phyloP scores from a whole-genome alignment of 352 stramenopile species.

The Globisporangium middletonii region DNA sequence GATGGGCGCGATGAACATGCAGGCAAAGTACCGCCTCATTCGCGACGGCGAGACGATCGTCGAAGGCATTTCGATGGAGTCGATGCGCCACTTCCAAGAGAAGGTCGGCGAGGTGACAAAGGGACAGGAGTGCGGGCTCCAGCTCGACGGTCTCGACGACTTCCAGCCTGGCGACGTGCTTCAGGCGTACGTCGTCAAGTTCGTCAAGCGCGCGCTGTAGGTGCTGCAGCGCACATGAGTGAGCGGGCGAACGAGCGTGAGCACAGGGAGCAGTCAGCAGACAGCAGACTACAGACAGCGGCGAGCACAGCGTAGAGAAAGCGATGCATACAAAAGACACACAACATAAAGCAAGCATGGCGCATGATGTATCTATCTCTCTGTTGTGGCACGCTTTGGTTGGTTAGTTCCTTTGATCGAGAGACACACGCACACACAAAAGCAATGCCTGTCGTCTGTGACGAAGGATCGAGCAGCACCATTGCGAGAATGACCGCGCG shows the following conservation, averaged over 20 bases:
- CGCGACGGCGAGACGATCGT: conserved; percentile 90
- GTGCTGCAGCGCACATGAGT: too few relatives aligned
- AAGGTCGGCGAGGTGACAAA: conserved; percentile 89
- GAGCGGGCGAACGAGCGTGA: neutral
- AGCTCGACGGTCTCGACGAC: conserved; percentile 88
- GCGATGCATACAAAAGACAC: too few relatives aligned
- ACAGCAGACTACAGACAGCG: too few relatives aligned
- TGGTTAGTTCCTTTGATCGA: too few relatives aligned
- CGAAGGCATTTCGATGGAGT: conserved; percentile 80
- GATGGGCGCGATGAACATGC: conserved; percentile 89
- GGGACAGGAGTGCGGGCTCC: conserved; percentile 98
- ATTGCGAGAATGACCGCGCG: too few relatives aligned
- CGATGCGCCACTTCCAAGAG: conserved; percentile 90
- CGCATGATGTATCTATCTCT: too few relatives aligned
- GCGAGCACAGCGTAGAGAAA: too few relatives aligned
- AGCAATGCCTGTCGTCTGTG: too few relatives aligned
- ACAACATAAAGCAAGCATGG: too few relatives aligned
- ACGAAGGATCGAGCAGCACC: too few relatives aligned
- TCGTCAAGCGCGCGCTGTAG: conserved; percentile 64
- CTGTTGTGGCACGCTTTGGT: too few relatives aligned
- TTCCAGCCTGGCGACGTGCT: conserved; percentile 95
- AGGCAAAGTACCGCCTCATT: conserved; percentile 76
- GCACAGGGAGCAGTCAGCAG: neutral
- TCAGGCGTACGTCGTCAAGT: conserved; percentile 82
- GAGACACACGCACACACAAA: too few relatives aligned